Conservation (phyloP, 306 rosid genomes). For the Crataegus laevigata region DNA sequence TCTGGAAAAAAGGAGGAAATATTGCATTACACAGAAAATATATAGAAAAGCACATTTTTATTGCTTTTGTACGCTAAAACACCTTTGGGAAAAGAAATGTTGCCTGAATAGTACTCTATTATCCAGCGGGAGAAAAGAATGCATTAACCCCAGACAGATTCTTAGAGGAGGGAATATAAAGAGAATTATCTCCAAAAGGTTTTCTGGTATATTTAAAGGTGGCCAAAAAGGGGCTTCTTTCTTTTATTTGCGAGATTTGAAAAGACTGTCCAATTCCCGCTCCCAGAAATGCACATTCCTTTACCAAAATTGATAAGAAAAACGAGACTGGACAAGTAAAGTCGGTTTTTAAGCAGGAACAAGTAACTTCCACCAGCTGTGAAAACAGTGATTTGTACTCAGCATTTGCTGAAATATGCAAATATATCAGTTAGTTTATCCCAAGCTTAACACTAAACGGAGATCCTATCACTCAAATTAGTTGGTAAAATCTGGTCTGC, state of each 20-base stretch:
- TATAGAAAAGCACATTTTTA: too few species aligned
- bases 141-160: background rate
- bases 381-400: background rate
- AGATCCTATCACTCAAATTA: background rate
- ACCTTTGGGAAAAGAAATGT: background rate
- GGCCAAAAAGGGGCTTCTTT: background rate
- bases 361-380: background rate
- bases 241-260: background rate
- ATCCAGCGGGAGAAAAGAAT: background rate
- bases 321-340: background rate
- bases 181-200: background rate
- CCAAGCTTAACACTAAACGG: background rate
- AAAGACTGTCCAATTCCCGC: background rate
- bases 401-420: background rate
- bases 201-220: background rate
- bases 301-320: background rate
- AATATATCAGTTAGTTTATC: background rate
- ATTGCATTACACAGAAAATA: background rate
- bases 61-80: background rate
- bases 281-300: background rate
- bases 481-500: background rate
- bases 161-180: background rate
- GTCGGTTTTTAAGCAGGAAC: background rate
- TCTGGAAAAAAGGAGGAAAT: conserved; percentile 35
- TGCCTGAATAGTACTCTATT: background rate